Conservation (phyloP, 768 basidiomycete species). For the Sistotremastrum suecicum region DNA sequence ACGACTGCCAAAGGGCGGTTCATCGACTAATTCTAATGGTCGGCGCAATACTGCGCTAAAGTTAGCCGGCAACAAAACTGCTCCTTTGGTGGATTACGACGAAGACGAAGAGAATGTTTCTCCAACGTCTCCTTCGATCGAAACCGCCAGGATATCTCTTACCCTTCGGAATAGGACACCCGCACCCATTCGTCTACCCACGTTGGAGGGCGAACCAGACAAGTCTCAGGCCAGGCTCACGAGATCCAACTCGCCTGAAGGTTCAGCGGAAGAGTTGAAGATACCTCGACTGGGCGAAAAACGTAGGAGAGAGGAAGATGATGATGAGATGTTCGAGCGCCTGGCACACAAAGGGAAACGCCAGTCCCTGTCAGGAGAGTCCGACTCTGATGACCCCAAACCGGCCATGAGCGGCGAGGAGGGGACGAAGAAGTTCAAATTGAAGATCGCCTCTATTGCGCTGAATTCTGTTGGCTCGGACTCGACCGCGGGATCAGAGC, state of each 20-base stretch:
- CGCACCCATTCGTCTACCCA: not conserved
- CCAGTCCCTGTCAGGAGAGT: conserved; percentile 10
- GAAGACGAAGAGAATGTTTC: conserved; percentile 40
- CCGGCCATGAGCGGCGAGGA: conserved; percentile 35
- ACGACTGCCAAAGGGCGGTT: conserved; percentile 16
- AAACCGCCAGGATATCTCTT: conserved; percentile 14
- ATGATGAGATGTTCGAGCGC: conserved; percentile 47
- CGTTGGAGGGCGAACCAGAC: conserved; percentile 6
- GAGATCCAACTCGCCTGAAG: conserved; percentile 24
- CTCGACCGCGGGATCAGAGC: conserved; percentile 36
- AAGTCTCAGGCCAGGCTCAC: conserved; percentile 4
- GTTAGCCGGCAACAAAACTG: conserved; percentile 30
- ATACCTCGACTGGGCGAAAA: conserved; percentile 49
- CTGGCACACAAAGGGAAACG: conserved; percentile 35
- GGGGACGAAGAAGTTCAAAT: conserved; percentile 57
- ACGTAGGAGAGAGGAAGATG: conserved; percentile 49
- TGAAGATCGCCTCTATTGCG: conserved; percentile 38
- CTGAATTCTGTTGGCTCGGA: conserved; percentile 27
- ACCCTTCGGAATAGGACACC: not conserved
- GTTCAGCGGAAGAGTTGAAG: conserved; percentile 19
- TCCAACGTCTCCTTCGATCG: conserved; percentile 34
- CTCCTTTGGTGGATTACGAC: conserved; percentile 31
- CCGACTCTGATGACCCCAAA: conserved; percentile 9
- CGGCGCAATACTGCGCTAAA: conserved; percentile 18
- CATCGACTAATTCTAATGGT: conserved; percentile 7